A percentile compares a stretch with the other conserved stretches of the same genome.
Conservation (phyloP, 140 eudicot genomes). For the Flaveria floridana region DNA sequence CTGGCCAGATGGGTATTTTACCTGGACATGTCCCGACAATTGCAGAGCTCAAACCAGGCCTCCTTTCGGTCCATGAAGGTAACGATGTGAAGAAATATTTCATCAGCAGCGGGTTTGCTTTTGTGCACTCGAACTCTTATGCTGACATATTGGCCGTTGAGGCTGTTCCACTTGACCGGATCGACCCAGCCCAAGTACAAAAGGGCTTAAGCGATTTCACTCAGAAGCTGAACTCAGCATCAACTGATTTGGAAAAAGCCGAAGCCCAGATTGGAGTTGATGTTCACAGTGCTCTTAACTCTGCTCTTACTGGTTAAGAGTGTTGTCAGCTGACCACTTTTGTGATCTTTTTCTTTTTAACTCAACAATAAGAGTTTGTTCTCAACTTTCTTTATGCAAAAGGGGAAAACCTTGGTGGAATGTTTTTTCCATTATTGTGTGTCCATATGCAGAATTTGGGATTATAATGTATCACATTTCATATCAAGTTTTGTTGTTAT, state of each 20-base stretch:
- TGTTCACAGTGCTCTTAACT: slow-evolving; percentile 73
- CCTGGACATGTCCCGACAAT: slow-evolving; percentile 85
- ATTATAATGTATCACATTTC: slow-evolving; percentile 28
- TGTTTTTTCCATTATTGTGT: slow-evolving; percentile 22
- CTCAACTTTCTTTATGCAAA: slow-evolving; percentile 4
- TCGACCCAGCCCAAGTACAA: slow-evolving; percentile 63
- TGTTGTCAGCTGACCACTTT: neutral
- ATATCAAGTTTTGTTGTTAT: slow-evolving; percentile 25
- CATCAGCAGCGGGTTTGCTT: slow-evolving; percentile 82
- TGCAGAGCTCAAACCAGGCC: slow-evolving; percentile 81
- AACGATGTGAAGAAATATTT: slow-evolving; percentile 66
- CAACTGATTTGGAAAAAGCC: slow-evolving; percentile 78
- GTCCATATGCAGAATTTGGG: slow-evolving; percentile 30
- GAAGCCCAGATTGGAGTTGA: slow-evolving; percentile 91
- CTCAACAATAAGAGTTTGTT: slow-evolving; percentile 36
- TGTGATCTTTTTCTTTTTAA: slow-evolving; percentile 19
- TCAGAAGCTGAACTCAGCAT: slow-evolving; percentile 68
- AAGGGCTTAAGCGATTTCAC: slow-evolving; percentile 76
- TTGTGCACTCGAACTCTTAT: slow-evolving; percentile 66
- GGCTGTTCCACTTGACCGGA: slow-evolving; percentile 71
- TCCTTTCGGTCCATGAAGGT: slow-evolving; percentile 74
- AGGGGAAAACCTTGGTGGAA: slow-evolving; percentile 24
- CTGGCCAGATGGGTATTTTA: slow-evolving; percentile 88
- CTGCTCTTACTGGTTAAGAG: slow-evolving; percentile 62
- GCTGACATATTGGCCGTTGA: slow-evolving; percentile 77